These are phyloP conservation scores for Viridothelium virens DNA, from an alignment of 495 filamentous ascomycete genomes.

Conservation along the genomic window DNA sequence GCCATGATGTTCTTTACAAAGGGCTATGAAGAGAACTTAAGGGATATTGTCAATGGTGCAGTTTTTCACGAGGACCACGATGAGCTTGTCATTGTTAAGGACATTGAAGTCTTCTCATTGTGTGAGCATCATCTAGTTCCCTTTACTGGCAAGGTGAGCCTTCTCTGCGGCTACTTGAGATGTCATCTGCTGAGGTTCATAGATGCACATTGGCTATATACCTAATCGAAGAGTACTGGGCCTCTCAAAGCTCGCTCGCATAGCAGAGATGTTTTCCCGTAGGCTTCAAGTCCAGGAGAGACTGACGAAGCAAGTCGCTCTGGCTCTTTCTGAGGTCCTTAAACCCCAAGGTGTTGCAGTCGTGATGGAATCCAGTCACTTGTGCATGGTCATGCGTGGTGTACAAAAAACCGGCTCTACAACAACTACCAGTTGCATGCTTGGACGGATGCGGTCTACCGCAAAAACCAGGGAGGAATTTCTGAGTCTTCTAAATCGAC, in stretches of 20 bases:
- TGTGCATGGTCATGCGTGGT: conserved; percentile 98
- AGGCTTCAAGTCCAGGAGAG: conserved; percentile 92
- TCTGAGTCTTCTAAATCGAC: conserved; percentile 66
- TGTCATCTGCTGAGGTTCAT: not conserved
- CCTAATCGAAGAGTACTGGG: conserved; percentile 79
- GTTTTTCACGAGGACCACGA: conserved; percentile 97
- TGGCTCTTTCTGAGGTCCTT: conserved; percentile 85
- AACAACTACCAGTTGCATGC: conserved; percentile 92
- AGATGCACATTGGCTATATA: conserved; percentile 99
- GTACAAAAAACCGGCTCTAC: conserved; percentile 81
- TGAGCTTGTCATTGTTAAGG: conserved; percentile 94
- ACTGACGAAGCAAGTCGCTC: conserved; percentile 89
- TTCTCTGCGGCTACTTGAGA: not conserved
- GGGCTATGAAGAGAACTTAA: conserved; percentile 92
- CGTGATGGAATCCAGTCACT: conserved; percentile 92
- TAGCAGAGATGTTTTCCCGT: conserved; percentile 95
- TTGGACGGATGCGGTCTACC: conserved; percentile 85
- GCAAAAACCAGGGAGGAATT: conserved; percentile 95
- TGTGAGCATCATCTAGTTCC: conserved; percentile 98
- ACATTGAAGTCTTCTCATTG: conserved; percentile 91
- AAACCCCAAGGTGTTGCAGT: conserved; percentile 93
- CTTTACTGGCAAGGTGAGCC: conserved; percentile 77
- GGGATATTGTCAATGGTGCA: conserved; percentile 86
- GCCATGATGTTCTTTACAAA: conserved; percentile 99
- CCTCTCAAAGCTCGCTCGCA: conserved; percentile 87